phyloP scores from a whole-genome alignment of 2,329 filamentous ascomycete species.

The Westerdykella sp. region DNA sequence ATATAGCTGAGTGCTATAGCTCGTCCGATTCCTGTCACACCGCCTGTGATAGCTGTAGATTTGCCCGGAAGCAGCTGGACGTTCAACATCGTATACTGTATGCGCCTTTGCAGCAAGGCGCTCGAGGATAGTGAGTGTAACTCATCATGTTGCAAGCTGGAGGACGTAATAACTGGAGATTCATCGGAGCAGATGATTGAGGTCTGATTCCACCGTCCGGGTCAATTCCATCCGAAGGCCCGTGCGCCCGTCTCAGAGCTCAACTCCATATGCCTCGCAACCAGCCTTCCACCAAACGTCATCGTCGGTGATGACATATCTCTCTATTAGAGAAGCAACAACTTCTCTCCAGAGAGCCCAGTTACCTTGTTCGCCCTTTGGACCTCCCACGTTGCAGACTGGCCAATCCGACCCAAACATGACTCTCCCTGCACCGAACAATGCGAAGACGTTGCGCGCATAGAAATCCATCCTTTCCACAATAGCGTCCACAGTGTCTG shows the following conservation, averaged over 20 bases:
- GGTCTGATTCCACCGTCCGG: not conserved
- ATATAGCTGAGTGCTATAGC: constrained; percentile 78
- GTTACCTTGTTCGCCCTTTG: constrained; percentile 47
- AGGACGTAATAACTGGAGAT: not conserved
- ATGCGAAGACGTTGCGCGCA: constrained; percentile 63
- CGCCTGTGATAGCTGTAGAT: constrained; percentile 79
- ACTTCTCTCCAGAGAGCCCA: constrained; percentile 72
- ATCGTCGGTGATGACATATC: constrained; percentile 55
- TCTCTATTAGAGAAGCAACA: constrained; percentile 58
- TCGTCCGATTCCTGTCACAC: constrained; percentile 77
- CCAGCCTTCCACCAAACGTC: constrained; percentile 70
- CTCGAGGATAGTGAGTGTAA: not conserved
- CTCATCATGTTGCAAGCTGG: not conserved
- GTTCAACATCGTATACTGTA: constrained; percentile 4
- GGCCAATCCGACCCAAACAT: constrained; percentile 97
- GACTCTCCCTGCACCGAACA: constrained; percentile 64
- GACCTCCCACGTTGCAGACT: constrained; percentile 67
- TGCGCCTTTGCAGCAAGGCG: not conserved
- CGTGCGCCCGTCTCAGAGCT: not conserved
- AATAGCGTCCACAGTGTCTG: constrained; percentile 48
- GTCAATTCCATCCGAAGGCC: not conserved
- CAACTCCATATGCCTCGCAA: constrained; percentile 57
- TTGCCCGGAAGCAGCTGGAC: constrained; percentile 60
- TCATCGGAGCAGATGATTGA: not conserved
- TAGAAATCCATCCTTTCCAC: constrained; percentile 62